Base-by-base conservation (phyloP, 176 grass and related monocot species). In the Zea luxurians region DNA sequence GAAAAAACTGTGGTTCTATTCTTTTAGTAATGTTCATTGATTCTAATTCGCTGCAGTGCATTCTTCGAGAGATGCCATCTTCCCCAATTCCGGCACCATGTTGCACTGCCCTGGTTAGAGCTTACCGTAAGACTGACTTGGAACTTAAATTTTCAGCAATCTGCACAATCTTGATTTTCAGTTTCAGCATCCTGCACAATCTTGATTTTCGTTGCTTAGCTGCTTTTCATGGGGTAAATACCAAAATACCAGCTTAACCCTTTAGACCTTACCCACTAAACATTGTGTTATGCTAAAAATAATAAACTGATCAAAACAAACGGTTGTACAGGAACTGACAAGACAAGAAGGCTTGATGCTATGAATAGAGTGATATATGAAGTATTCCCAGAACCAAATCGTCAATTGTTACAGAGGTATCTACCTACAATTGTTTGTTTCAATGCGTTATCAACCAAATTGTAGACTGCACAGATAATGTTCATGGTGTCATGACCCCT, bases 341-440 rank as follows among this genome's bases (percentile, higher is more conserved):
- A 78, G 73, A 54, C 74, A 48, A 83, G 17, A 74, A 93, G 82
- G 81, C 77, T 97, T 20, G 86, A 93, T 83, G 82, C 79, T 70
- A 88, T 97, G 78, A 86, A 76, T 68, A 81, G 66, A 79, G 87
- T 88, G 68, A 85, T 97, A 85, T 93, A 90, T 88, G 91, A 97
- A 73, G 88, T 83, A 78, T 97, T 97, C 79, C 94, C 91, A 12
- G 94, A 91, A 82, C 84, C 86, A 77, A 97, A 93, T 84, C 89
- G 82, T 11, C 76, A 73, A 63, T 83, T 97, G 63, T 59, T 97
- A 37, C 83, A 91, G 83, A 97, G 94, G 94, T 97, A 91, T 61
- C 45, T 72, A 35, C 43, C 15, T 15, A 16, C 48, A 54, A 46
- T 78, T 15, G 20, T 57, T 63, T 74, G 50, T 82, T 83, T 73